A percentile compares a stretch with the other conserved stretches of the same genome.
phyloP scores from a whole-genome alignment of 345 rosid genomes.

The Aquilaria malaccensis region DNA sequence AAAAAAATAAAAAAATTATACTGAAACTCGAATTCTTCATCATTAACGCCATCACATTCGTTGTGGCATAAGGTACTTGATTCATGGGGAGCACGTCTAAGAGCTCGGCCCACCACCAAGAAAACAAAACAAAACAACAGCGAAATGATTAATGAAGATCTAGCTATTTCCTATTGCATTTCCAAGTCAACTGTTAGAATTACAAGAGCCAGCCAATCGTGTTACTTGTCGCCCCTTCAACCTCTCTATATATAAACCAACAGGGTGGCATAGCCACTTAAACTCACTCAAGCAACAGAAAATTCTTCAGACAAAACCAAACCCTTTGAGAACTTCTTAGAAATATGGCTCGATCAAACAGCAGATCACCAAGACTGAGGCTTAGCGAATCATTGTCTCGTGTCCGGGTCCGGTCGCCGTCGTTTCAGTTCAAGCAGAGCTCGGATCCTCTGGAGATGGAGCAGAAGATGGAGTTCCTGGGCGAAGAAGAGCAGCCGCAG shows the following conservation, averaged over 20 bases:
- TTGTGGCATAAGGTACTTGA: no score
- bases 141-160: constrained; percentile 5
- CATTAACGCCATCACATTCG: no score
- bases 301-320: constrained; percentile 6
- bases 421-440: constrained; percentile 27
- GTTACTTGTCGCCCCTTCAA: background rate
- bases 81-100: constrained; percentile 31
- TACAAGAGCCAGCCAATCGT: background rate
- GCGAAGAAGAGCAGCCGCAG: constrained; percentile 1
- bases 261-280: background rate
- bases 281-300: no score
- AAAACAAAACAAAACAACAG: constrained; percentile 17
- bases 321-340: background rate
- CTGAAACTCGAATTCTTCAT: no score
- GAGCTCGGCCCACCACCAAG: constrained; percentile 20
- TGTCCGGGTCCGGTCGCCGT: constrained; percentile 36
- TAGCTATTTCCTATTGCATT: background rate
- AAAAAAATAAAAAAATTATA: no score
- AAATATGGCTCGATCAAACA: constrained; percentile 22
- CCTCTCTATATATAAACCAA: background rate
- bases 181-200: constrained; percentile 2
- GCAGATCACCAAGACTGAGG: constrained; percentile 34
- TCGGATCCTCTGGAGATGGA: constrained; percentile 30
- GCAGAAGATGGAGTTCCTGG: constrained; percentile 43
- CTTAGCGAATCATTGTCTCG: constrained; percentile 29